These are phyloP conservation scores for Drechslerella coelobrocha DNA, from an alignment of 2,329 filamentous ascomycete genomes.

Conservation along the genomic window DNA sequence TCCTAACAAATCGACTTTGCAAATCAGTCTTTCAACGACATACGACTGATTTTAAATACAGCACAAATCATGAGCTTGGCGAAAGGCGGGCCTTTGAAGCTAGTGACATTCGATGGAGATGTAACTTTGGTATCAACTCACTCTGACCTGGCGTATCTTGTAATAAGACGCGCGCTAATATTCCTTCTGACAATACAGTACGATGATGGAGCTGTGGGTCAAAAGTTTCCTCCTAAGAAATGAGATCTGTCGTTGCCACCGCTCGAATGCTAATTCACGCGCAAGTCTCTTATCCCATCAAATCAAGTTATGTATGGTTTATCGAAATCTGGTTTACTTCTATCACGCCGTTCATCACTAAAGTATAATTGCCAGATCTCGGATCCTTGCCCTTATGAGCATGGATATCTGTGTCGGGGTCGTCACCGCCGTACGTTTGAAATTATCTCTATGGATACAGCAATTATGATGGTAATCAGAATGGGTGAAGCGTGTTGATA, in stretches of 20 bases:
- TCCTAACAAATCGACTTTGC: neutral
- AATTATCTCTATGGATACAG: neutral
- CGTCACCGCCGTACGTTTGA: constrained; percentile 72
- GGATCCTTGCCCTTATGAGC: constrained; percentile 73
- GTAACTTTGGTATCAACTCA: constrained; percentile 70
- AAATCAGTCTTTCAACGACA: constrained; percentile 82
- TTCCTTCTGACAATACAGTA: constrained; percentile 8
- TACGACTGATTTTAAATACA: constrained; percentile 90
- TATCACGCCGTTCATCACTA: neutral
- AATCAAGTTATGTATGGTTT: constrained; percentile 44
- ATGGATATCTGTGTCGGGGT: constrained; percentile 87
- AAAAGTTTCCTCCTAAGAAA: constrained; percentile 6
- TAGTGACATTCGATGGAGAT: constrained; percentile 97
- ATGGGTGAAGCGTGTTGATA: neutral
- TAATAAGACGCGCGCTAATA: constrained; percentile 63
- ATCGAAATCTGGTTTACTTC: neutral
- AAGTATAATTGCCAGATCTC: constrained; percentile 52
- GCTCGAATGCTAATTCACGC: neutral
- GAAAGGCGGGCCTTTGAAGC: constrained; percentile 72
- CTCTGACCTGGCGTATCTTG: neutral
- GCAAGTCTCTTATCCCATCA: constrained; percentile 43
- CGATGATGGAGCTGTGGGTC: constrained; percentile 58
- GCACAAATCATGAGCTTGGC: constrained; percentile 93
- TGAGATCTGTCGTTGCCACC: neutral
- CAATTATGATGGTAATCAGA: neutral